Conservation (phyloP, 352 stramenopile genomes). For the Pythium plurisporium region DNA sequence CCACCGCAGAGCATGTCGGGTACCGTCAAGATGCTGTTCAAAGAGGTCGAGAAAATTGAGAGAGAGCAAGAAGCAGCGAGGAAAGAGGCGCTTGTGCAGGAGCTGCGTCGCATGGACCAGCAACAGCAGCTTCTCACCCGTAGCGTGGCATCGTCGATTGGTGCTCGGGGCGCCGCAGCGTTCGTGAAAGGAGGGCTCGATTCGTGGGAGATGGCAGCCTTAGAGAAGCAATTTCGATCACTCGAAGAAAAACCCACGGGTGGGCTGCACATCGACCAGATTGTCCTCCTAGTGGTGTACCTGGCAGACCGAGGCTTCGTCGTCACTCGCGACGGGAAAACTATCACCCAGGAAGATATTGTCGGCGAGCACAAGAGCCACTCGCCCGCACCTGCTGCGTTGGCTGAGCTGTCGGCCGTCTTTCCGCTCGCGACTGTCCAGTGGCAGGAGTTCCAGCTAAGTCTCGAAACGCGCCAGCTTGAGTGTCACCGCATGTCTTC, state of each 20-base stretch:
- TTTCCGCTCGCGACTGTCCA: background rate
- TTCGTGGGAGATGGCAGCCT: conserved; percentile 44
- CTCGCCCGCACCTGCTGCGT: background rate
- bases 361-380: background rate
- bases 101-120: conserved; percentile 39
- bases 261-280: background rate
- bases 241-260: conserved; percentile 30
- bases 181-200: conserved; percentile 17
- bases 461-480: conserved; percentile 6
- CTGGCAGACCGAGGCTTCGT: conserved; percentile 13
- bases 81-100: conserved; percentile 26
- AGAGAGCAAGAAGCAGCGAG: conserved; percentile 37
- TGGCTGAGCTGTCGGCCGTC: background rate
- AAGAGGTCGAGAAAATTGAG: conserved; percentile 49
- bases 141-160: background rate
- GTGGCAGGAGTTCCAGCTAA: conserved; percentile 12
- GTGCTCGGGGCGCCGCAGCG: background rate
- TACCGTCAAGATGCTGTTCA: conserved; percentile 69
- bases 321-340: background rate
- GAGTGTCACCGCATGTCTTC: conserved; percentile 10
- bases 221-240: conserved; percentile 47
- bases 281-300: conserved; percentile 3
- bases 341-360: background rate
- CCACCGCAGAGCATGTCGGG: conserved; percentile 51
- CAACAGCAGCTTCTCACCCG: conserved; percentile 26